A percentile compares a stretch with the other conserved stretches of the same genome.
Evolutionary conservation across 164 flowering plant genomes (phyloP).

Genomic region (grape (Vitis vinifera)): ASM3070453v1 NC_081817.1:24271001-24271500

Average conservation of each 20-base stretch:
- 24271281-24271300: slow-evolving; percentile 91
- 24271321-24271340: slow-evolving; percentile 65
- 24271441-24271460: slow-evolving; percentile 80
- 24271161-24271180: no score
- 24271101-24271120: no score
- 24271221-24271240: slow-evolving; percentile 71
- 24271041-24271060: no score
- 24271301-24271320: slow-evolving; percentile 87
- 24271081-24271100: no score
- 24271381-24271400: slow-evolving; percentile 82
- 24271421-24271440: slow-evolving; percentile 88
- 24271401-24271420: slow-evolving; percentile 89
- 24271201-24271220: slow-evolving; percentile 87
- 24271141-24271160: no score
- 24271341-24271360: slow-evolving; percentile 29
- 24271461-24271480: slow-evolving; percentile 97
- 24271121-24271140: no score
- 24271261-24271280: slow-evolving; percentile 69
- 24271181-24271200: slow-evolving; percentile 8
- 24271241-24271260: slow-evolving; percentile 83
- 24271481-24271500: slow-evolving; percentile 92
- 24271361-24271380: slow-evolving; percentile 30
- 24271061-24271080: no score
- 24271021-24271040: no score
- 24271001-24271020: no score